Percentiles rank a stretch among this genome's conserved stretches.
Conservation (phyloP, 192 early-diverging fungal genomes). For the Chytriomyces sp. region DNA sequence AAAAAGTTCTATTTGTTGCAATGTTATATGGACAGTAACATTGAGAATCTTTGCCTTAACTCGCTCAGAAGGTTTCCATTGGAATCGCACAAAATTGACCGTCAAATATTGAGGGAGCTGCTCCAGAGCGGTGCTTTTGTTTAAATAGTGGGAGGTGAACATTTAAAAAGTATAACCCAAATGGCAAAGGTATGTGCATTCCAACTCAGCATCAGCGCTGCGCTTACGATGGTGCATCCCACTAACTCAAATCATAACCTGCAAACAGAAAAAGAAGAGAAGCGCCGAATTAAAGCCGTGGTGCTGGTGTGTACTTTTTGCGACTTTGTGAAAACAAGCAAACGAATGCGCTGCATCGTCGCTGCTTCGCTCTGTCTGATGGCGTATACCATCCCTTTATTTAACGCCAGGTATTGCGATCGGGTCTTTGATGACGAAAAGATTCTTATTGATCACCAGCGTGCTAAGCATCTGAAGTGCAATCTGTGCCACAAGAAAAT, state of each 20-base stretch:
- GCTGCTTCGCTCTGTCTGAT: neutral
- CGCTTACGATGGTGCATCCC: no score
- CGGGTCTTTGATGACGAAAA: constrained; percentile 95
- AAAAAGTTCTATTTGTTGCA: no score
- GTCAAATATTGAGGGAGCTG: constrained; percentile 82
- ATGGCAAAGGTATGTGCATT: no score
- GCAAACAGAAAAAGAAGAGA: constrained; percentile 51
- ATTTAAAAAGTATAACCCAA: no score
- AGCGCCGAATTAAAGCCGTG: constrained; percentile 49
- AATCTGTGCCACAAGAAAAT: constrained; percentile 80
- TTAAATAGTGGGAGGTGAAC: no score
- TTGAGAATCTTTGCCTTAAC: constrained; percentile 93
- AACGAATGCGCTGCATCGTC: neutral
- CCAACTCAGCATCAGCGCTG: no score
- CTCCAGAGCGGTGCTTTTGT: no score
- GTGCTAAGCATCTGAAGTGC: constrained; percentile 95
- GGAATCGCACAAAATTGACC: constrained; percentile 91
- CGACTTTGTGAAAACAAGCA: neutral
- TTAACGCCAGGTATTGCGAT: constrained; percentile 82
- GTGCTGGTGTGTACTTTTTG: constrained; percentile 46
- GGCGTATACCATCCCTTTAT: constrained; percentile 2
- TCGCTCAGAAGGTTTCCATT: constrained; percentile 84
- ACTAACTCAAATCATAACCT: no score
- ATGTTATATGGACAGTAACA: no score
- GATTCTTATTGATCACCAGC: constrained; percentile 90